Base-by-base conservation (phyloP, 257 asterid species). In the Nicotiana paniculata region DNA sequence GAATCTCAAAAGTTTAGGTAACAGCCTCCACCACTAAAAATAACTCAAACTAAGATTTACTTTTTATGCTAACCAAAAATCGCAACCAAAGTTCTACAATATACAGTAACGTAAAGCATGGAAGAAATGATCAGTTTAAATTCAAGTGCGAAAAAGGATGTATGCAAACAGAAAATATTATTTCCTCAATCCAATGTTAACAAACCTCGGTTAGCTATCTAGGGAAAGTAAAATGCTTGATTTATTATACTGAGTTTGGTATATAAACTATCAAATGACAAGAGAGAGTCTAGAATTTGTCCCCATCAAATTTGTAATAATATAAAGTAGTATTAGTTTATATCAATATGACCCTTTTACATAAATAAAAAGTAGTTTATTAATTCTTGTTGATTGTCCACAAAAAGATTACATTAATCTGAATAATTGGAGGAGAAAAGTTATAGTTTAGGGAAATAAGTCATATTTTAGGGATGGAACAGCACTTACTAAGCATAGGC, bases 401-500 rank as follows among this genome's bases (percentile, higher is more conserved):
- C 21, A 66, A 66, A 64, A 7, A 1, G 17, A 66, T 46, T 66
- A 33, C 51, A 16, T 6, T 66, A 6, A 66, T 16, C 51, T 33
- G 26, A 33, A 66, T 13, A 12, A 55, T 55, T 16, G 62, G 62
- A 55, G 21, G 9, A 4, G 17, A 64, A 63, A 28, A 64, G 17
- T 30, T 30, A 2, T 17, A 65, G 24, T 32, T 30, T 28, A 5
- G 43, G 11, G 72, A 30, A 28, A 30, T 21, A 53, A 15, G 58
- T 53, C 58, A 53, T 53, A 13, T 12, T 53, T 53, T 53, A 13
- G 18, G 58, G 58, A 43, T 43, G 11, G 75, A 76, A 18, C 62
- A 77, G 62, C 83, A 96, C 99, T 91, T 92, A 96, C 99, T 84
- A 90, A 83, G 89, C 63, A 70, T 93, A 96, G n/a, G 95, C 97